phyloP scores from a whole-genome alignment of 306 rosid species.

The Urtica urens region DNA sequence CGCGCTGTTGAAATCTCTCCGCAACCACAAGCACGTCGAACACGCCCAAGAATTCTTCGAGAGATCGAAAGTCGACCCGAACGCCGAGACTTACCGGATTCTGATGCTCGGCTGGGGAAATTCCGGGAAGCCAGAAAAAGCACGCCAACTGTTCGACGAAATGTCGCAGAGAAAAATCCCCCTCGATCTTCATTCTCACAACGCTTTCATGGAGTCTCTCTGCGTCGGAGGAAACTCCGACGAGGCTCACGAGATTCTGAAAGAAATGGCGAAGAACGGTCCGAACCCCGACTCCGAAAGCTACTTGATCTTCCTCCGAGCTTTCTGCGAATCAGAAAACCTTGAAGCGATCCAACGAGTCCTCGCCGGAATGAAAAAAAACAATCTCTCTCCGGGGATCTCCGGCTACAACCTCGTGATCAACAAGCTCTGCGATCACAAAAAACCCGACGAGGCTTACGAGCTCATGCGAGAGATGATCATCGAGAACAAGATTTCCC shows the following conservation, averaged over 20 bases:
- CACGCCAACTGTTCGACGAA: slow-evolving; percentile 61
- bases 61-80: slow-evolving; percentile 34
- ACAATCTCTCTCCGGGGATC: slow-evolving; percentile 48
- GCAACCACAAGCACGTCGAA: slow-evolving; percentile 59
- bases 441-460: slow-evolving; percentile 76
- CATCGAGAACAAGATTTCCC: slow-evolving; percentile 41
- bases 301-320: slow-evolving; percentile 55
- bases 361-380: slow-evolving; percentile 58
- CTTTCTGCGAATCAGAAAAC: slow-evolving; percentile 51
- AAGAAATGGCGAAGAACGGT: slow-evolving; percentile 37
- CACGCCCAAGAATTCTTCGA: slow-evolving; percentile 70
- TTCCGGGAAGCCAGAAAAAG: slow-evolving; percentile 39
- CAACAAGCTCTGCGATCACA: slow-evolving; percentile 69
- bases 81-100: slow-evolving; percentile 56
- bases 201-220: slow-evolving; percentile 50
- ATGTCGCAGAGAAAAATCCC: slow-evolving; percentile 50
- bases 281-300: slow-evolving; percentile 58
- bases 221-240: slow-evolving; percentile 59
- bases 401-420: slow-evolving; percentile 66
- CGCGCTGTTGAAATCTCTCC: slow-evolving; percentile 44
- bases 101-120: slow-evolving; percentile 76
- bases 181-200: slow-evolving; percentile 59
- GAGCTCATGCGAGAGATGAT: slow-evolving; percentile 75
- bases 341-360: slow-evolving; percentile 53
- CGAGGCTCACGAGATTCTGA: slow-evolving; percentile 47